A percentile compares a stretch with the other conserved stretches of the same genome.
phyloP scores from a whole-genome alignment of 2,329 filamentous ascomycete genomes.

The Epichloe scottii region DNA sequence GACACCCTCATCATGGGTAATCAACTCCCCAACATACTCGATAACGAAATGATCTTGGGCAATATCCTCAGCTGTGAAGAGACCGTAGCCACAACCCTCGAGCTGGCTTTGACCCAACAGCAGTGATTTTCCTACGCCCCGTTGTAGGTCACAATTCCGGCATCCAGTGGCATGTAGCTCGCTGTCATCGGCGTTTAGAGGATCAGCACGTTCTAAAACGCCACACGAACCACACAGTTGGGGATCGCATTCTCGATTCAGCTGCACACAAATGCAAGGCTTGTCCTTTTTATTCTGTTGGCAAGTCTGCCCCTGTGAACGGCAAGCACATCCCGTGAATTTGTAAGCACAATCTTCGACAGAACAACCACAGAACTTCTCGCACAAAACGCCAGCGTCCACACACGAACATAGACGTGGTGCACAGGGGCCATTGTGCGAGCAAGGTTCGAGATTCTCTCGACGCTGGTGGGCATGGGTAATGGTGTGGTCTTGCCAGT shows the following conservation, averaged over 20 bases:
- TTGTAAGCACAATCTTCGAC: slow-evolving; percentile 46
- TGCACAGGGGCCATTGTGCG: slow-evolving; percentile 56
- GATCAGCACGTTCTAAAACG: slow-evolving; percentile 54
- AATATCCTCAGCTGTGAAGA: slow-evolving; percentile 60
- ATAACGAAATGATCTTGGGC: slow-evolving; percentile 60
- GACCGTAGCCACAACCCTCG: slow-evolving; percentile 56
- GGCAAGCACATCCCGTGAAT: slow-evolving; percentile 56
- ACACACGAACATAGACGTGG: slow-evolving; percentile 50
- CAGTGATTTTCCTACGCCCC: slow-evolving; percentile 51
- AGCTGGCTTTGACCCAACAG: slow-evolving; percentile 60
- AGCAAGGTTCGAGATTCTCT: slow-evolving; percentile 51
- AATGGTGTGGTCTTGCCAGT: slow-evolving; percentile 43
- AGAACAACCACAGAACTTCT: slow-evolving; percentile 57
- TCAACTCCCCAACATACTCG: slow-evolving; percentile 70
- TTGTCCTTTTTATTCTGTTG: slow-evolving; percentile 40
- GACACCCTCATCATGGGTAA: slow-evolving; percentile 56
- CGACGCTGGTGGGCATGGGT: slow-evolving; percentile 44
- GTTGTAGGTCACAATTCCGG: slow-evolving; percentile 60
- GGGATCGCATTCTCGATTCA: slow-evolving; percentile 72
- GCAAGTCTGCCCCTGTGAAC: slow-evolving; percentile 46
- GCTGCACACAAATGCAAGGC: slow-evolving; percentile 56
- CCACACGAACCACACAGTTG: slow-evolving; percentile 62
- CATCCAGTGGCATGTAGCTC: slow-evolving; percentile 47
- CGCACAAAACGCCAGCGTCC: slow-evolving; percentile 49
- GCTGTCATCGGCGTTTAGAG: slow-evolving; percentile 49